phyloP scores from a whole-genome alignment of 441 rosid genomes.

The Erysimum pusillum region DNA sequence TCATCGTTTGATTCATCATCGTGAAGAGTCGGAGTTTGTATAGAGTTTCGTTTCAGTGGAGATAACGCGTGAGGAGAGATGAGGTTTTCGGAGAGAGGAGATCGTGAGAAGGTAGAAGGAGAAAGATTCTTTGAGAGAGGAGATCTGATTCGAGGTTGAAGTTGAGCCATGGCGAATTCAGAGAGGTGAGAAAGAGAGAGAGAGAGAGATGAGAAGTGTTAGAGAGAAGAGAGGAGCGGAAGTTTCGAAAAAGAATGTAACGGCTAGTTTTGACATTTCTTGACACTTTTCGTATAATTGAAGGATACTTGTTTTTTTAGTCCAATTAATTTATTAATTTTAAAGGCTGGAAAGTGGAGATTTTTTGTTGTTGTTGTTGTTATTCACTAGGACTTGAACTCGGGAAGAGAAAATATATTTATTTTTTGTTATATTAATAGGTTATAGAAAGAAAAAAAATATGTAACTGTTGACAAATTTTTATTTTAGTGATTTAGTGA shows the following conservation, averaged over 20 bases:
- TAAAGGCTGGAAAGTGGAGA: no score
- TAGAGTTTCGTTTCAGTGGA: slow-evolving; percentile 62
- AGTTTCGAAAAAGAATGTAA: slow-evolving; percentile 31
- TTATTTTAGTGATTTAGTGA: no score
- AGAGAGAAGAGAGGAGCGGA: slow-evolving; percentile 38
- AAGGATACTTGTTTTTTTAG: slow-evolving; percentile 19
- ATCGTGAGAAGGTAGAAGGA: slow-evolving; percentile 59
- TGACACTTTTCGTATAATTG: slow-evolving; percentile 20
- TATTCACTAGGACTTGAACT: no score
- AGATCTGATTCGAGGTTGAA: slow-evolving; percentile 64
- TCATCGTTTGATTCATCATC: slow-evolving; percentile 39
- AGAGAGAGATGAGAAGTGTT: slow-evolving; percentile 7
- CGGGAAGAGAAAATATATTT: no score
- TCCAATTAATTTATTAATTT: no score
- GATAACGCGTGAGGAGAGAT: slow-evolving; percentile 56
- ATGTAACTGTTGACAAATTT: no score
- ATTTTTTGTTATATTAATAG: no score
- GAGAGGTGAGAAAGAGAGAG: neutral
- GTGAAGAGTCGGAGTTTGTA: slow-evolving; percentile 45
- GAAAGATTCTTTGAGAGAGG: slow-evolving; percentile 70
- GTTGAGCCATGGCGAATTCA: slow-evolving; percentile 42
- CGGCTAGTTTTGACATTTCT: slow-evolving; percentile 64
- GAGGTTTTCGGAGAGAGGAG: slow-evolving; percentile 55
- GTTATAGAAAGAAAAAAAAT: no score
- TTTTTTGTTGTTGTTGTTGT: no score